Evolutionary conservation across 257 asterid genomes (phyloP).

Genomic region (Capsicum chinense): DNA sequence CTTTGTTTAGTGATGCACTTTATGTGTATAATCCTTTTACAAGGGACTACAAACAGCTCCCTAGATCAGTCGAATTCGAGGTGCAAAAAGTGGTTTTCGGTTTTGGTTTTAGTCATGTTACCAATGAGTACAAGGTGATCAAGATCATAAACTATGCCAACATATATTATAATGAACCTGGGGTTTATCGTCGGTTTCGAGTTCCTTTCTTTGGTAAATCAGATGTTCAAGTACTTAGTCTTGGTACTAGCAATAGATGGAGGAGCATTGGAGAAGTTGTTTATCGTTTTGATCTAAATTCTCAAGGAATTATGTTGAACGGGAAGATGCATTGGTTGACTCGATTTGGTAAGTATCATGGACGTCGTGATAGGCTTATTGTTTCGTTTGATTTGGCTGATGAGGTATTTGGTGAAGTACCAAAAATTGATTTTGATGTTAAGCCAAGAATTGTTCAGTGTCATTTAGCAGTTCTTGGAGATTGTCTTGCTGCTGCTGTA

Average conservation of each 20-base stretch:
- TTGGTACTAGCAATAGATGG: conserved; percentile 24
- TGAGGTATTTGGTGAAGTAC: conserved; percentile 33
- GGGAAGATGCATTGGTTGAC: conserved; percentile 30
- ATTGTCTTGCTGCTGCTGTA: conserved; percentile 34
- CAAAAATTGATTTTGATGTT: background rate
- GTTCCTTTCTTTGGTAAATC: conserved; percentile 28
- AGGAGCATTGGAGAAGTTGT: conserved; percentile 30
- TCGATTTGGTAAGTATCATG: background rate
- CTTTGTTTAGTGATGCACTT: background rate
- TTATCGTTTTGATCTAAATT: background rate
- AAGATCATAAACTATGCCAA: conserved; percentile 43
- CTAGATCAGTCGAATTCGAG: conserved; percentile 33
- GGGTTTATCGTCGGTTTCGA: conserved; percentile 23
- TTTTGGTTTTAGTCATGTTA: conserved; percentile 33
- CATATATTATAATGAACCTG: conserved; percentile 19
- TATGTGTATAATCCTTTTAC: conserved; percentile 19
- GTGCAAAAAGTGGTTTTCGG: conserved; percentile 42
- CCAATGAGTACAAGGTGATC: conserved; percentile 50
- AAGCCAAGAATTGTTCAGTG: conserved; percentile 14
- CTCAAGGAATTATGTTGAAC: conserved; percentile 7
- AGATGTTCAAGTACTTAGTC: conserved; percentile 39
- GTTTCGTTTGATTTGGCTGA: conserved; percentile 39
- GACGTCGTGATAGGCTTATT: conserved; percentile 16
- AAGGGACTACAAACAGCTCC: conserved; percentile 29
- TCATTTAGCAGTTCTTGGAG: conserved; percentile 43